Base-by-base conservation (phyloP, 306 rosid species). In the Acacia confusa region DNA sequence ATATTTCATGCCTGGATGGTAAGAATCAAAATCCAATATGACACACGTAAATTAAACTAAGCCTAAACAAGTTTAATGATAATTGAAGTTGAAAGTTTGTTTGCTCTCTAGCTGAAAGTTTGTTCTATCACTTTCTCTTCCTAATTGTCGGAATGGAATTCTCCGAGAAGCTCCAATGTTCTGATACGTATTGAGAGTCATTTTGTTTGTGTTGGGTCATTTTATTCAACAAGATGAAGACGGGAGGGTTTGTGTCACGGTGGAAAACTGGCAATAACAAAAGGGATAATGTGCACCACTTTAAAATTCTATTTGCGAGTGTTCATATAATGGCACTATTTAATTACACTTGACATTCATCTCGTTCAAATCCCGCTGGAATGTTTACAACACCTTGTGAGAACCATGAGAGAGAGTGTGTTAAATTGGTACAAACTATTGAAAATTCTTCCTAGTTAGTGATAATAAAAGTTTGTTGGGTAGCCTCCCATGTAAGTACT, bases 401-500 rank as follows among this genome's bases (percentile, higher is more conserved):
- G 11, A 22, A 71, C 72, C 19, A 38, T 22, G 74, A 53, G 34
- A 14, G 13, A 57, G 32, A 0, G 38, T 0, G 66, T 7, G 14
- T 1, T 12, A n/a, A 64, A 22, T 16, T 24, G 81, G 20, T 82
- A 40, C 74, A 60, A 76, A 76, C 81, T 79, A 70, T 16, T 36
- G 20, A 50, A 22, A 64, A 25, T 0, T 0, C 9, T 8, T 65
- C 40, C 82, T 82, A 76, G 1, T 86, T 63, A 83, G 45, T 36
- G 73, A 44, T 70, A 32, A 34, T 78, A 86, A 25, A 83, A 85
- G 76, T 82, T 85, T 34, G 78, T 89, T 69, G 84, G 88, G 80
- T 86, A 85, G 75, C 92, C 92, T 78, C 94, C 93, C 83, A 72
- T 77, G 83, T 88, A 85, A 38, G 86, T 78, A 73, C 27, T 72